Conservation (phyloP, 2,329 filamentous ascomycete species). For the Claviceps arundinis region DNA sequence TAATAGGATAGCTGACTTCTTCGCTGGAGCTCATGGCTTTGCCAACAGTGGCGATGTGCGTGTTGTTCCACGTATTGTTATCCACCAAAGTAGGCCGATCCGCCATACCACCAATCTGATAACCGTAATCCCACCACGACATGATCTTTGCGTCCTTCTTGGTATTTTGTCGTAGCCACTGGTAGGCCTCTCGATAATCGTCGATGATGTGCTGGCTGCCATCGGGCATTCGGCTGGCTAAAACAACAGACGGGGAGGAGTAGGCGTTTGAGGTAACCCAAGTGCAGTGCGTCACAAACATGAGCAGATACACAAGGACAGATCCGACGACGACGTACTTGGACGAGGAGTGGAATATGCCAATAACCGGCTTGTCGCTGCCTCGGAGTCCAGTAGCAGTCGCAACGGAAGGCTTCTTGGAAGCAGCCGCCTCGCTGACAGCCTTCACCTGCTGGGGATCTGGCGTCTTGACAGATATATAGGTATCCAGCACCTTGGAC, state of each 20-base stretch:
- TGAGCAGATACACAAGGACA: conserved; percentile 66
- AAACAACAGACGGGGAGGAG: conserved; percentile 91
- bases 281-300: conserved; percentile 95
- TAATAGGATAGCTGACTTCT: conserved; percentile 96
- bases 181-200: conserved; percentile 97
- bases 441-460: conserved; percentile 32
- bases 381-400: conserved; percentile 45
- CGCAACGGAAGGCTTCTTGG: conserved; percentile 40
- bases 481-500: conserved; percentile 80
- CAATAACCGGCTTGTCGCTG: conserved; percentile 59
- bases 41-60: conserved; percentile 95
- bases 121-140: conserved; percentile 99
- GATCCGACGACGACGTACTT: conserved; percentile 65
- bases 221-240: conserved; percentile 84
- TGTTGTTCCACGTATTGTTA: conserved; percentile 99
- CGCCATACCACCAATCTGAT: conserved; percentile 99
- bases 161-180: conserved; percentile 98
- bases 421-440: conserved; percentile 33
- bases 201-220: conserved; percentile 98
- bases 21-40: conserved; percentile 98
- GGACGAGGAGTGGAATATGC: conserved; percentile 69
- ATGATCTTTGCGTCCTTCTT: conserved; percentile 92
- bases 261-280: conserved; percentile 99
- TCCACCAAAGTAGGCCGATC: conserved; percentile 93
- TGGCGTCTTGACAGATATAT: conserved; percentile 56